Percentiles rank a stretch among this genome's conserved stretches.
Conservation (phyloP, 306 rosid species). For the Trichosanthes cucumerina region DNA sequence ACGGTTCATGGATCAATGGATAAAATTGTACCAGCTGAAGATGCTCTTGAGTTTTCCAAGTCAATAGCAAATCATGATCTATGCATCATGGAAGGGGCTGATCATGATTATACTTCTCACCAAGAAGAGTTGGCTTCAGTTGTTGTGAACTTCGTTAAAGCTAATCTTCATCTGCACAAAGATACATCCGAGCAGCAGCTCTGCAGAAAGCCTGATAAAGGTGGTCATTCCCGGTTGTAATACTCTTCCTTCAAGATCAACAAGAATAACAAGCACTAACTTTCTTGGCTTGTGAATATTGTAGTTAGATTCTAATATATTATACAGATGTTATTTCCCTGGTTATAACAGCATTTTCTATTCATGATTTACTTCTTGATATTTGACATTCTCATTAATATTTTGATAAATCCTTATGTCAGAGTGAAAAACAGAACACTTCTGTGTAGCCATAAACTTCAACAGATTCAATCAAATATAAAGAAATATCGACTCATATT, state of each 20-base stretch:
- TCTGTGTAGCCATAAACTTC: not conserved
- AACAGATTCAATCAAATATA: not conserved
- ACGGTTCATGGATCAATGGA: slow-evolving; percentile 88
- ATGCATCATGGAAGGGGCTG: slow-evolving; percentile 60
- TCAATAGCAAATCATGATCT: slow-evolving; percentile 55
- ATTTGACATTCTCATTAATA: not conserved
- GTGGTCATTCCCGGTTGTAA: slow-evolving; percentile 41
- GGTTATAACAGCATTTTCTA: not conserved
- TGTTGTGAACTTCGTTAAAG: slow-evolving; percentile 50
- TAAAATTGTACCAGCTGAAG: slow-evolving; percentile 55
- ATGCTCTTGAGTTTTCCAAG: slow-evolving; percentile 59
- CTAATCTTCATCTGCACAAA: slow-evolving; percentile 16
- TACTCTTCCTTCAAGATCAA: not conserved
- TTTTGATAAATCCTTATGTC: not conserved
- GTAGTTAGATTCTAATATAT: not conserved
- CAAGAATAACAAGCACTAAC: not conserved
- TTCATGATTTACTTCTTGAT: not conserved
- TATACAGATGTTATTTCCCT: not conserved
- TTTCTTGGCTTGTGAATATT: not conserved
- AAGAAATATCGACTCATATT: not conserved
- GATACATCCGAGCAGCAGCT: slow-evolving; percentile 18
- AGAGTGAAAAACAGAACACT: not conserved
- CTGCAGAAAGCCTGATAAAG: slow-evolving; percentile 16
- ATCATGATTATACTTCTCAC: slow-evolving; percentile 57
- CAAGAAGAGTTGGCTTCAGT: slow-evolving; percentile 51